These are phyloP conservation scores for Oryza longistaminata DNA, from an alignment of 176 grass and related monocot genomes.

Conservation along the genomic window DNA sequence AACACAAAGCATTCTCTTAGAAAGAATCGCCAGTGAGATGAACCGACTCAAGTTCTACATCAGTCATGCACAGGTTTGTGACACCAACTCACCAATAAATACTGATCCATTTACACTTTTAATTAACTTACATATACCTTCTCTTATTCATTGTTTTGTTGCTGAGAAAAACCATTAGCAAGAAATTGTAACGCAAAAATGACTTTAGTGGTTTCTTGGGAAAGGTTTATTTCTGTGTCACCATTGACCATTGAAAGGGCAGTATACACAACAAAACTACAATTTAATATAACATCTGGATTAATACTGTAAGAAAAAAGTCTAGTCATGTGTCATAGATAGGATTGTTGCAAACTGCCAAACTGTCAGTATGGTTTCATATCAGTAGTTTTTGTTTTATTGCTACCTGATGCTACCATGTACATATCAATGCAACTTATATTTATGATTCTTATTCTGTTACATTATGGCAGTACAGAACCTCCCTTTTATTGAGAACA, in stretches of 20 bases:
- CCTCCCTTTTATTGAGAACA: conserved; percentile 98
- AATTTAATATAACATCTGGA: not conserved
- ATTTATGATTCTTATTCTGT: conserved; percentile 58
- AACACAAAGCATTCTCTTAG: conserved; percentile 91
- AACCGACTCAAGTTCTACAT: conserved; percentile 96
- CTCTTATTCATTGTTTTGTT: not conserved
- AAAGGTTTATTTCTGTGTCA: not conserved
- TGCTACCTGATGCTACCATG: not conserved
- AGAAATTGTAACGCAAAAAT: not conserved
- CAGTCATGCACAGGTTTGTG: conserved; percentile 76
- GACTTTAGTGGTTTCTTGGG: not conserved
- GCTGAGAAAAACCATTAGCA: not conserved
- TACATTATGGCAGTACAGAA: conserved; percentile 95
- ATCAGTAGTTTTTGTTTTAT: conserved; percentile 14
- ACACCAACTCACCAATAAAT: conserved; percentile 2
- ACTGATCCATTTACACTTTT: not conserved
- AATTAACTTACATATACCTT: not conserved
- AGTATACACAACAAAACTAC: not conserved
- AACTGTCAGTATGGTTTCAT: not conserved
- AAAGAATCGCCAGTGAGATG: conserved; percentile 98
- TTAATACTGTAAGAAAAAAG: not conserved
- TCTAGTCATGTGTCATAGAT: not conserved
- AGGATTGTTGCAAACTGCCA: not conserved
- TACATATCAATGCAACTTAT: conserved; percentile 32
- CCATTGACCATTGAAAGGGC: not conserved